Evolutionary conservation across 2,329 filamentous ascomycete genomes (phyloP).

Genomic region (Penicillium sp.): DNA sequence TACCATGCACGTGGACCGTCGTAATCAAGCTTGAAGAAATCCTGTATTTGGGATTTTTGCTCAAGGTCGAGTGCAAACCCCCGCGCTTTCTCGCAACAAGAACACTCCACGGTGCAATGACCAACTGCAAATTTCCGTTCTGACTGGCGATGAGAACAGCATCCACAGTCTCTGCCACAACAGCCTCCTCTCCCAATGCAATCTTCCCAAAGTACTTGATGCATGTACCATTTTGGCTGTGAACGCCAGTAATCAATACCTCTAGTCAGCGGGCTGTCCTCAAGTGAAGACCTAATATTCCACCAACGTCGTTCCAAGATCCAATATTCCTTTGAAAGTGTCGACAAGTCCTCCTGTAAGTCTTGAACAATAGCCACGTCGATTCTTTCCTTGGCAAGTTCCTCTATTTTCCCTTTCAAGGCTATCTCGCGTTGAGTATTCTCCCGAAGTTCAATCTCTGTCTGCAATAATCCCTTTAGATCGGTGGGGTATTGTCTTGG

Average conservation of each 20-base stretch:
- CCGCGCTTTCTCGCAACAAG: neutral
- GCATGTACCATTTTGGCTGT: slow-evolving; percentile 10
- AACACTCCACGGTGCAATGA: neutral
- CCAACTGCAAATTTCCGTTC: neutral
- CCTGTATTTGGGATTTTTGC: neutral
- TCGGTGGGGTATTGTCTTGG: neutral
- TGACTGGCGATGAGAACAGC: neutral
- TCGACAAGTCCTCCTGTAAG: neutral
- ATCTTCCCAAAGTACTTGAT: slow-evolving; percentile 3
- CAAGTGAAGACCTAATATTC: neutral
- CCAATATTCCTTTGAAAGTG: neutral
- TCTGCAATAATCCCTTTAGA: neutral
- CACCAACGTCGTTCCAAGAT: neutral
- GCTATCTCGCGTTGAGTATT: slow-evolving; percentile 1
- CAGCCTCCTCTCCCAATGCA: slow-evolving; percentile 1
- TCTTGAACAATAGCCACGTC: neutral
- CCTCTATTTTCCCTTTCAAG: neutral
- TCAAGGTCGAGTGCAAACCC: neutral
- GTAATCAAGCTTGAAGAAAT: neutral
- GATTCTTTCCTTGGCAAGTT: neutral
- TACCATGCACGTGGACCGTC: neutral
- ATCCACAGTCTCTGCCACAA: slow-evolving; percentile 1
- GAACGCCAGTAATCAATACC: slow-evolving; percentile 6
- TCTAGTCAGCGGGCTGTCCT: neutral
- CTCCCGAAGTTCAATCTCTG: neutral